Percentiles rank a stretch among this genome's conserved stretches.
phyloP scores from a whole-genome alignment of 2,329 filamentous ascomycete genomes.

The Lithohypha guttulata region DNA sequence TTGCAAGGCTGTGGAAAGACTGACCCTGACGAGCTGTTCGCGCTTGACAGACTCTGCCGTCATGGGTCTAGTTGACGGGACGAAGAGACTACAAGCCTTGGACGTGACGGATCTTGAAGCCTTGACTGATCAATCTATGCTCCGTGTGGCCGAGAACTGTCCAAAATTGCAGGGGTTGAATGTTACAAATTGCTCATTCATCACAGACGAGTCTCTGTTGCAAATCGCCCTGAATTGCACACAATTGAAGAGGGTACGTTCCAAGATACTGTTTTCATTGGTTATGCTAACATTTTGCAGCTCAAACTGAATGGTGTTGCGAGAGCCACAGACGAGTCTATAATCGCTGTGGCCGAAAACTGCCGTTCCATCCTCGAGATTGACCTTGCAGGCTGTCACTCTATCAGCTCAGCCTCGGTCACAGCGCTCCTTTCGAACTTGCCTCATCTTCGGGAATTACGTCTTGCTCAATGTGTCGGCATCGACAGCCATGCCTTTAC shows the following conservation, averaged over 20 bases:
- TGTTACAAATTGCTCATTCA: constrained; percentile 71
- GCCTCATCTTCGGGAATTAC: constrained; percentile 76
- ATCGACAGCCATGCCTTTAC: constrained; percentile 86
- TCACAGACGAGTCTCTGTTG: constrained; percentile 79
- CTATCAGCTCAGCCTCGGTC: constrained; percentile 73
- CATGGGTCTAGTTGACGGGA: constrained; percentile 66
- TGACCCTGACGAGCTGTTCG: constrained; percentile 84
- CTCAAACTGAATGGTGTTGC: constrained; percentile 88
- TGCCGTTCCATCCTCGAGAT: constrained; percentile 94
- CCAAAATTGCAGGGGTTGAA: constrained; percentile 82
- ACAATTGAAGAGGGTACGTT: constrained; percentile 70
- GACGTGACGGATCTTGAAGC: constrained; percentile 75
- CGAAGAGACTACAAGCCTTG: constrained; percentile 70
- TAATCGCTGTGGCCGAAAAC: constrained; percentile 74
- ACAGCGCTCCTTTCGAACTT: constrained; percentile 69
- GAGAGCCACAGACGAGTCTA: constrained; percentile 72
- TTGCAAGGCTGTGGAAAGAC: constrained; percentile 82
- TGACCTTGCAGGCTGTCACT: constrained; percentile 75
- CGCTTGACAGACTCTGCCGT: constrained; percentile 76
- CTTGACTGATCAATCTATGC: constrained; percentile 72
- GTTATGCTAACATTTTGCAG: constrained; percentile 32
- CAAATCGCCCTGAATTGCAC: constrained; percentile 70
- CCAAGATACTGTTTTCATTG: background rate
- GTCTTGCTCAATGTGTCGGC: constrained; percentile 72
- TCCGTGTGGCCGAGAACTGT: constrained; percentile 70